Conservation (phyloP, 1,284 basidiomycete genomes). For the Naganishia sp. region DNA sequence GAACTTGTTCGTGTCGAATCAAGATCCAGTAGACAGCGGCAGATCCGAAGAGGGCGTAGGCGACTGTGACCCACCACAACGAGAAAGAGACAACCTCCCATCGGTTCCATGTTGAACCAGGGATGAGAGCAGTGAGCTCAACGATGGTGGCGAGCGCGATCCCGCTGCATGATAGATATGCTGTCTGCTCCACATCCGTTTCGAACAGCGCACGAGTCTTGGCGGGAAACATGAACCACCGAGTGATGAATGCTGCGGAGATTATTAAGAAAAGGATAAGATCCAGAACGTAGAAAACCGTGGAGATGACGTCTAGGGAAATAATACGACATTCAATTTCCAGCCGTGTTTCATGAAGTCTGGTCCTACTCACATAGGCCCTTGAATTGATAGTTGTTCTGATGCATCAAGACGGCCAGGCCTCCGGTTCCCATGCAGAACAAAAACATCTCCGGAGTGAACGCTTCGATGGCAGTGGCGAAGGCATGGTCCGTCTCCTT, state of each 20-base stretch:
- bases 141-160: conserved; percentile 34
- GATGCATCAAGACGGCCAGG: conserved; percentile 32
- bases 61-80: conserved; percentile 36
- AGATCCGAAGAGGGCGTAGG: conserved; percentile 29
- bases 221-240: conserved; percentile 33
- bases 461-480: conserved; percentile 26
- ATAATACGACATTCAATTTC: neutral
- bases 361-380: conserved; percentile 32
- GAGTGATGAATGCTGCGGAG: conserved; percentile 30
- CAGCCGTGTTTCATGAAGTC: too few relatives aligned
- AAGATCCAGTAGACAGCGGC: conserved; percentile 35
- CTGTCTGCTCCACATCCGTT: conserved; percentile 36
- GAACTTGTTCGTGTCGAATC: conserved; percentile 36
- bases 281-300: conserved; percentile 34
- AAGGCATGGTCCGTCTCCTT: conserved; percentile 32
- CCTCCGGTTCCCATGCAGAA: conserved; percentile 39
- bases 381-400: conserved; percentile 36
- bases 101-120: conserved; percentile 33
- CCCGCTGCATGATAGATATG: conserved; percentile 34
- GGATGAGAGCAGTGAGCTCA: conserved; percentile 34
- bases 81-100: conserved; percentile 35
- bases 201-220: conserved; percentile 34
- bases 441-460: conserved; percentile 36
- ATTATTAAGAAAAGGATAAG: conserved; percentile 34
- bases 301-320: conserved; percentile 32